Evolutionary conservation across 2,329 filamentous ascomycete genomes (phyloP).

Genomic region (Talaromyces sp.): DNA sequence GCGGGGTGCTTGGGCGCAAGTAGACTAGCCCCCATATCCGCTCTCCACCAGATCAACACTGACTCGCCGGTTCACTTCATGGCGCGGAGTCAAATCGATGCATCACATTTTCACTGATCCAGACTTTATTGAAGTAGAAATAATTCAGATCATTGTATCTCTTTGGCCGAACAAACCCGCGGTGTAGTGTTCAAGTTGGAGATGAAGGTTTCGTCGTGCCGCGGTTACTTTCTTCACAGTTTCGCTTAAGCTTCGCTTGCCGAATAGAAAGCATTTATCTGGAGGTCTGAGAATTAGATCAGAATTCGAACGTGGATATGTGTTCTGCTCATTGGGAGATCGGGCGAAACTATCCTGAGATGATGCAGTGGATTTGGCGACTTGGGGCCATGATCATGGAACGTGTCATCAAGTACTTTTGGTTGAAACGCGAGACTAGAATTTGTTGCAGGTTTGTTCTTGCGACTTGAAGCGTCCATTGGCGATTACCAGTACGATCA

Average conservation of each 20-base stretch:
- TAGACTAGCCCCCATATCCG: not conserved
- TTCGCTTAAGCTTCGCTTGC: not conserved
- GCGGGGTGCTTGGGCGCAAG: not conserved
- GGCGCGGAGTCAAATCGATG: not conserved
- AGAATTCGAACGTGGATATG: not conserved
- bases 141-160: not conserved
- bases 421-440: not conserved
- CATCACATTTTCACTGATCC: not conserved
- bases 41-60: not conserved
- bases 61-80: not conserved
- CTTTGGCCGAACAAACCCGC: not conserved
- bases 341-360: not conserved
- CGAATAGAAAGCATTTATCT: not conserved
- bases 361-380: not conserved
- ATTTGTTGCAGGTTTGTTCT: not conserved
- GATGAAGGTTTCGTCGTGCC: not conserved
- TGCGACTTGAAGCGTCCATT: not conserved
- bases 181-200: not conserved
- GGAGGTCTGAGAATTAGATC: not conserved
- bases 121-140: not conserved
- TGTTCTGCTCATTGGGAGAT: constrained; percentile 9
- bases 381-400: not conserved
- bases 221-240: not conserved
- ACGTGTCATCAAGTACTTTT: constrained; percentile 4
- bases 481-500: not conserved